Evolutionary conservation across 495 filamentous ascomycete genomes (phyloP), one percentile per base, ranked within the genome.

Genomic region (Neurospora sublineolata): DNA sequence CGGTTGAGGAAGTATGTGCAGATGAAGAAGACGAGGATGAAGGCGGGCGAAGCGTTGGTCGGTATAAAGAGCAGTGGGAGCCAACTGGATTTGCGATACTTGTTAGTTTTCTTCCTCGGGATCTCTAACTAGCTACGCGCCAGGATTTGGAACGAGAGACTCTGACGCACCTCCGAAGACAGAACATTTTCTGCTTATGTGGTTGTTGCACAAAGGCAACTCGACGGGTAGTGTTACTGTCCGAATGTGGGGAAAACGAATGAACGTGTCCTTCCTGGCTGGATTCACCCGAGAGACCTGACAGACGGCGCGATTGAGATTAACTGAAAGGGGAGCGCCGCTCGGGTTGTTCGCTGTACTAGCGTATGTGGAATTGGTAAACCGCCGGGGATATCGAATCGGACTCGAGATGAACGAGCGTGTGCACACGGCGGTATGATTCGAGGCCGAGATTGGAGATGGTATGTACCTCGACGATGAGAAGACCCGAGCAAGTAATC

Each of bases 1-100:
- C 93, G 88, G 79, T 94, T 93, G 74, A 97, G 88, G 79, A 94
- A 89, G 83, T 96, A 97, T 75, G 93, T 97, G 76, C 92, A 89
- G 74, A 93, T 83, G 81, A 97, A 92, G 85, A 95, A 96, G 78
- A 94, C 89, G 80, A 94, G 88, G 75, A 97, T 93, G 84, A 96
- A 95, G 73, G 92, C 89, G 9, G 90, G 90, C 68, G 90, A 93
- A 70, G 92, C 92, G 77, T 93, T 92, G 71, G 89, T 92, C 70
- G 89, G 88, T 72, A 92, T 90, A 81, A 91, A 92, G 73, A 92
- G 89, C 67, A 92, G 84, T 14, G 89, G 89, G 36, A 92, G 84
- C 89, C 89, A 92, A 79, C 89, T 90, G 73, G n/a, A 68, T 16
- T 60, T 33, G 7, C 7, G 11, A 16, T 16, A 30, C 3, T 16